Evolutionary conservation across 331 rosid genomes (phyloP).

Genomic region (Malus hybrid): DNA sequence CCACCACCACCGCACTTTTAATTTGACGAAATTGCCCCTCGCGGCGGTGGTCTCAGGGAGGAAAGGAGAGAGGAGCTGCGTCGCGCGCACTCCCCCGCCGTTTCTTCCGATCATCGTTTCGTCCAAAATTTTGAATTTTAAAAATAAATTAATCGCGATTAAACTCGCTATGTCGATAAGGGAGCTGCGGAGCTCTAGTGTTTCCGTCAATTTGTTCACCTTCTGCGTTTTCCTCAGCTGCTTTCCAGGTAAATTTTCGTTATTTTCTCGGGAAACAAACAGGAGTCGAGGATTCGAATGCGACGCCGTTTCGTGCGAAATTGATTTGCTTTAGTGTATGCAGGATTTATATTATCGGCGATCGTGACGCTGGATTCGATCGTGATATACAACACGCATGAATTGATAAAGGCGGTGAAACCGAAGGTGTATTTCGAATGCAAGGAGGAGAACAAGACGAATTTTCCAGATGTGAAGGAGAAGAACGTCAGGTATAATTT

Average conservation of each 20-base stretch:
- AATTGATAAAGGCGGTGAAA: slow-evolving; percentile 36
- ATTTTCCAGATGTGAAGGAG: slow-evolving; percentile 70
- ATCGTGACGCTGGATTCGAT: slow-evolving; percentile 62
- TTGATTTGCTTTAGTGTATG: not conserved
- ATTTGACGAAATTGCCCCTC: not conserved
- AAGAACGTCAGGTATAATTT: slow-evolving; percentile 42
- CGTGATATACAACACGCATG: slow-evolving; percentile 67
- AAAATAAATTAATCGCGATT: not conserved
- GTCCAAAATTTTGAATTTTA: not conserved
- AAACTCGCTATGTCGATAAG: slow-evolving; percentile 39
- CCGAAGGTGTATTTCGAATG: slow-evolving; percentile 77
- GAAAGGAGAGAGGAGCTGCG: not conserved
- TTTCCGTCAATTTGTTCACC: slow-evolving; percentile 24
- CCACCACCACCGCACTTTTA: not conserved
- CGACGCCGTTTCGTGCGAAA: not conserved
- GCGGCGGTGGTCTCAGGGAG: not conserved
- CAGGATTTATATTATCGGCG: slow-evolving; percentile 51
- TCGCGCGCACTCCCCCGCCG: slow-evolving; percentile 9
- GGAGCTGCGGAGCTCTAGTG: slow-evolving; percentile 13
- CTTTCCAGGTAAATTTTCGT: slow-evolving; percentile 39
- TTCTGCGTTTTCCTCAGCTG: slow-evolving; percentile 32
- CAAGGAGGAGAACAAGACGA: slow-evolving; percentile 52
- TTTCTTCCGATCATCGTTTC: not conserved
- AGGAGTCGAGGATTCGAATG: not conserved
- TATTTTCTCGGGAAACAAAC: not conserved